Evolutionary conservation across 176 grass and related monocot species (phyloP), one percentile per base, ranked within the genome.

Genomic region (Chloris gayana): DNA sequence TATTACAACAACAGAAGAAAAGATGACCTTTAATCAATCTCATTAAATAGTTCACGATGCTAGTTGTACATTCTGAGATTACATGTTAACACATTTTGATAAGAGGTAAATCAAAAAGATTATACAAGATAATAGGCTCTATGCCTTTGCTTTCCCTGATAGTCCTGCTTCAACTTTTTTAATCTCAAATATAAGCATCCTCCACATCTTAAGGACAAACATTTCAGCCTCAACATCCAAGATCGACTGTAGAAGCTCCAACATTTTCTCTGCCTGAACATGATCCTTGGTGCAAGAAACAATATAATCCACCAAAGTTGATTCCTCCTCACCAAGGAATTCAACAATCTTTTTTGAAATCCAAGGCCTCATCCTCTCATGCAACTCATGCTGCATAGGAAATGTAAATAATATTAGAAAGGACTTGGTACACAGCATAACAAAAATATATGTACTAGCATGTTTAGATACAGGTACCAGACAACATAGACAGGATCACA

Each of bases 191-290:
- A 99, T 99, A 59, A 99, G 80, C 97, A 99, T 96, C 75, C 97
- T 92, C 97, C 97, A 96, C 91, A 99, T 99, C 77, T 96, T 96
- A 78, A 99, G 97, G 6, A 99, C 97, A 88, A 95, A 99, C 93
- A 99, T 99, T 83, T 99, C 97, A 12, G 97, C 93, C 80, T 99
- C 97, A 53, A 93, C 90, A 49, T 95, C 97, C 44, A 95, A 82
- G 73, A 99, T 99, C 14, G 97, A 88, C 69, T 93, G 88, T 30
- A 99, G 87, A 61, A 99, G 91, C 67, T 99, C 93, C 67, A 99
- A 65, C 92, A 99, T 93, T 74, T 95, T 93, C 26, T 89, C 87
- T 34, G 97, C 97, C 54, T 93, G 86, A 9, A 99, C 88, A 60
- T 99, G 97, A 75, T 99, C 97, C 78, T 93, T 95, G 50, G 90